Evolutionary conservation across 2,329 filamentous ascomycete genomes (phyloP).

Genomic region (Exutisphaerella laricina): DNA sequence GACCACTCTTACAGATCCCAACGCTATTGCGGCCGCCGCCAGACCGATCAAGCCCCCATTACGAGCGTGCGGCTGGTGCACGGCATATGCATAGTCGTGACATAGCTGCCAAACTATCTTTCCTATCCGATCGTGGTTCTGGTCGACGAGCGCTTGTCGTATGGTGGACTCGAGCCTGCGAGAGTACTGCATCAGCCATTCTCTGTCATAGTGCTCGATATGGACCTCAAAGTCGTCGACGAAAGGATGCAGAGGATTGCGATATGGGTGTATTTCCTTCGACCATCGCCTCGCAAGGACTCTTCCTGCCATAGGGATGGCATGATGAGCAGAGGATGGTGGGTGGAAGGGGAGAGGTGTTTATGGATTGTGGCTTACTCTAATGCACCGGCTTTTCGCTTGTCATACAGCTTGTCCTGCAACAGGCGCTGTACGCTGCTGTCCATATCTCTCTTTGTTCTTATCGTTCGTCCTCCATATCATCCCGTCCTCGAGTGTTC

Average conservation of each 20-base stretch:
- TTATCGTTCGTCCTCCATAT: conserved; percentile 4
- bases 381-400: conserved; percentile 90
- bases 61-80: conserved; percentile 90
- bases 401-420: conserved; percentile 98
- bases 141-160: conserved; percentile 69
- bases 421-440: conserved; percentile 80
- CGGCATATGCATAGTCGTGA: conserved; percentile 95
- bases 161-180: conserved; percentile 81
- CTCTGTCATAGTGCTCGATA: conserved; percentile 10
- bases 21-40: conserved; percentile 89
- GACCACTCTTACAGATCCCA: conserved; percentile 67
- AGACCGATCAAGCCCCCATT: conserved; percentile 95
- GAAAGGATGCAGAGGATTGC: conserved; percentile 6
- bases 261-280: conserved; percentile 1
- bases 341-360: conserved; percentile 32
- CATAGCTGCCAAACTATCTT: conserved; percentile 93
- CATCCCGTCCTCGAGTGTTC: background rate
- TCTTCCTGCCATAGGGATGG: background rate
- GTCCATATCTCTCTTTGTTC: conserved; percentile 62
- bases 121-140: conserved; percentile 74
- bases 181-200: conserved; percentile 16
- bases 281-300: conserved; percentile 1
- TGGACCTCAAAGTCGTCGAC: conserved; percentile 16
- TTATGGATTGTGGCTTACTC: conserved; percentile 56
- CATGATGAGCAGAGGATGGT: conserved; percentile 2